phyloP scores from a whole-genome alignment of 1,284 basidiomycete species.

The Neolentinus lepideus region DNA sequence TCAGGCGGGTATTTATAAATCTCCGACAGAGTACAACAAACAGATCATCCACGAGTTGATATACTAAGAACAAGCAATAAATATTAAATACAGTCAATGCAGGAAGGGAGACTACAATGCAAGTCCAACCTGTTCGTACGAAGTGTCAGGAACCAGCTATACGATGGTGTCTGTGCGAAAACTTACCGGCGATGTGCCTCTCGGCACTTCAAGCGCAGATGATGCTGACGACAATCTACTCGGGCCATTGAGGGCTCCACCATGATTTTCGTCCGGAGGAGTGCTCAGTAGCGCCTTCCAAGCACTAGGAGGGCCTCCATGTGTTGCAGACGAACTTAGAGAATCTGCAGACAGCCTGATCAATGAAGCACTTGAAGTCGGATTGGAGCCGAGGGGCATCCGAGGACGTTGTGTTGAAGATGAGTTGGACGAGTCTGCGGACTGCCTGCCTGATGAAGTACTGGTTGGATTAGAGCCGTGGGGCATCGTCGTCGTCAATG shows the following conservation, averaged over 20 bases:
- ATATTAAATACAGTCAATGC: too few relatives aligned
- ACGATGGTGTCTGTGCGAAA: not conserved
- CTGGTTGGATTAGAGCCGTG: not conserved
- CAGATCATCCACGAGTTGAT: too few relatives aligned
- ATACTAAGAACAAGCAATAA: too few relatives aligned
- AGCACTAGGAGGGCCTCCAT: not conserved
- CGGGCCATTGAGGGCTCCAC: not conserved
- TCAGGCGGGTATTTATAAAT: too few relatives aligned
- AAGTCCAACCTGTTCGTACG: not conserved
- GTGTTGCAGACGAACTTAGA: not conserved
- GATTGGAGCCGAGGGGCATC: not conserved
- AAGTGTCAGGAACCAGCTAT: not conserved
- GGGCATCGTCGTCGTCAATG: not conserved
- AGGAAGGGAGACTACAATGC: not conserved
- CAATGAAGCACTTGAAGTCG: not conserved
- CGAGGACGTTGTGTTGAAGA: not conserved
- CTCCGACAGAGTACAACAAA: too few relatives aligned
- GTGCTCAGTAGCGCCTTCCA: not conserved
- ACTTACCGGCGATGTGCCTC: not conserved
- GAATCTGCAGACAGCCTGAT: not conserved
- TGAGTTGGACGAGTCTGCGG: not conserved
- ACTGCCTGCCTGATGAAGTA: not conserved
- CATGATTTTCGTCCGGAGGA: not conserved
- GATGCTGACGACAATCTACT: not conserved
- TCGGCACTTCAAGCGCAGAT: not conserved